These are phyloP conservation scores for Stereocaulon alpinum DNA, from an alignment of 495 filamentous ascomycete genomes.

Conservation along the genomic window DNA sequence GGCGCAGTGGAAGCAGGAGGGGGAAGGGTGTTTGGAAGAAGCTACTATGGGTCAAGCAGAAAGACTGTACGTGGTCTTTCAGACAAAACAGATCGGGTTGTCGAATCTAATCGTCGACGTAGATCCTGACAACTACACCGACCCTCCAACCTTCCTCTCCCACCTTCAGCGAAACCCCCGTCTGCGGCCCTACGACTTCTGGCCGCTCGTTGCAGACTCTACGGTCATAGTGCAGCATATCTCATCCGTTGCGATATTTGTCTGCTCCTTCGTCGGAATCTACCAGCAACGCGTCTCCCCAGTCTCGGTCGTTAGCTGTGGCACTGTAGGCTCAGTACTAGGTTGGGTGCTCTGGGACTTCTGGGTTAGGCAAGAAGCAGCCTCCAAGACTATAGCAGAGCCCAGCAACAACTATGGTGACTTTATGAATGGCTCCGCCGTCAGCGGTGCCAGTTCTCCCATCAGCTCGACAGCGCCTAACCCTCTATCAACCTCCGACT, in stretches of 20 bases:
- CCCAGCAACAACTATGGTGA: constrained; percentile 31
- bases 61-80: constrained; percentile 47
- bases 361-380: constrained; percentile 62
- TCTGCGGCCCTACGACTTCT: constrained; percentile 93
- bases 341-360: constrained; percentile 88
- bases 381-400: constrained; percentile 18
- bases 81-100: neutral
- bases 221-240: constrained; percentile 97
- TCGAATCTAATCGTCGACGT: constrained; percentile 8
- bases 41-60: constrained; percentile 94
- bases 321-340: constrained; percentile 69
- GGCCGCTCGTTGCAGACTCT: constrained; percentile 88
- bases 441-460: constrained; percentile 33
- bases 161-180: constrained; percentile 92
- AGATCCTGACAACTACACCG: constrained; percentile 98
- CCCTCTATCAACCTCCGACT: constrained; percentile 17
- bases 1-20: constrained; percentile 48
- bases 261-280: constrained; percentile 88
- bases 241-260: constrained; percentile 84
- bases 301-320: constrained; percentile 74
- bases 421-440: constrained; percentile 35
- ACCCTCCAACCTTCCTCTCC: constrained; percentile 85
- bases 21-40: constrained; percentile 78
- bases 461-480: constrained; percentile 32
- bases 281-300: constrained; percentile 75